Evolutionary conservation across 495 filamentous ascomycete genomes (phyloP).

Genomic region (Lasiosphaeriaceae sp.): DNA sequence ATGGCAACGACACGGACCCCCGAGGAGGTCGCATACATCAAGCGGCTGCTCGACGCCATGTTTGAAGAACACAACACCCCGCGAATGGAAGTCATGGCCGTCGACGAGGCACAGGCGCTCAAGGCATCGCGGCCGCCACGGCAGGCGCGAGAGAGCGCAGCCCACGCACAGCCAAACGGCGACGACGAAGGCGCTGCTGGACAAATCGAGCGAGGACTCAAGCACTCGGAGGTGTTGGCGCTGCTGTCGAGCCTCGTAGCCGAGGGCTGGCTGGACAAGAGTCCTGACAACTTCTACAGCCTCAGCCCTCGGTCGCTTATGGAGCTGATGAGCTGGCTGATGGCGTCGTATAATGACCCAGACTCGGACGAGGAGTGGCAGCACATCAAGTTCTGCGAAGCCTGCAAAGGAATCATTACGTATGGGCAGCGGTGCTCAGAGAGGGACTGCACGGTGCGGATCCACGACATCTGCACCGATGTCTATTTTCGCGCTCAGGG

Average conservation of each 20-base stretch:
- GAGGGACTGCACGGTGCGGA: slow-evolving; percentile 59
- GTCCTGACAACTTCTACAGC: slow-evolving; percentile 64
- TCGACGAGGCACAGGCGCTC: slow-evolving; percentile 72
- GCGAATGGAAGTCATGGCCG: slow-evolving; percentile 72
- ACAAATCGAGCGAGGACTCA: slow-evolving; percentile 51
- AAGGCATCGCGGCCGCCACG: slow-evolving; percentile 50
- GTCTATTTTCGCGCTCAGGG: slow-evolving; percentile 64
- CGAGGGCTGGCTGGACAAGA: slow-evolving; percentile 82
- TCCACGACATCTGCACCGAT: slow-evolving; percentile 75
- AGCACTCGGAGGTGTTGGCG: slow-evolving; percentile 69
- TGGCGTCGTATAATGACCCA: slow-evolving; percentile 76
- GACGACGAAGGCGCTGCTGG: slow-evolving; percentile 32
- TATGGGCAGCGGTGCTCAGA: slow-evolving; percentile 77
- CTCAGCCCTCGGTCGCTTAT: slow-evolving; percentile 74
- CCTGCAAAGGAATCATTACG: slow-evolving; percentile 88
- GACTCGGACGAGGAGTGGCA: slow-evolving; percentile 56
- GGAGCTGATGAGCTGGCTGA: slow-evolving; percentile 78
- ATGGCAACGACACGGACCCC: slow-evolving; percentile 74
- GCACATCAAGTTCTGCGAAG: slow-evolving; percentile 81
- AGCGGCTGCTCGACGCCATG: slow-evolving; percentile 85
- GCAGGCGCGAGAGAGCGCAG: slow-evolving; percentile 32
- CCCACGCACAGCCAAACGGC: slow-evolving; percentile 25
- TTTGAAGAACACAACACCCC: slow-evolving; percentile 80
- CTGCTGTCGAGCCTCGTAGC: slow-evolving; percentile 65
- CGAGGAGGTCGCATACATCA: slow-evolving; percentile 88